Percentiles rank a stretch among this genome's conserved stretches.
Evolutionary conservation across 805 yeast genomes (phyloP).

Genomic region (Candida xiaguanensis): DNA sequence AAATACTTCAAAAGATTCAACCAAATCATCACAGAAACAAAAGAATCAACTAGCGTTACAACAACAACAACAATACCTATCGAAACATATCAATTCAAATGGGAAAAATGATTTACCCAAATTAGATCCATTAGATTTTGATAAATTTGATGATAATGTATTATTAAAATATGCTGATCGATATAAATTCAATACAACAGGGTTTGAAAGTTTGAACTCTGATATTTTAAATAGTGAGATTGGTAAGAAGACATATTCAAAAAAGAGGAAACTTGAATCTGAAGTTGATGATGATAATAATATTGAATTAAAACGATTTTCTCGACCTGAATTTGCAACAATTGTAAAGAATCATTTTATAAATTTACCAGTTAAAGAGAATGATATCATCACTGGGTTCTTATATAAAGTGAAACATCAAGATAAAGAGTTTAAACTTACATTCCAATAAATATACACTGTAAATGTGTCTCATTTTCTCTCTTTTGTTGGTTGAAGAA

Average conservation of each 20-base stretch:
- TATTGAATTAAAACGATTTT: too few species aligned
- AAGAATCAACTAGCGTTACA: conserved; percentile 62
- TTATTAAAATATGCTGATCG: conserved; percentile 66
- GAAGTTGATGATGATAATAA: conserved; percentile 27
- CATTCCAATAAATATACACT: conserved; percentile 22
- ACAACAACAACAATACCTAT: conserved; percentile 63
- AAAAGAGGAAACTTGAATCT: conserved; percentile 8
- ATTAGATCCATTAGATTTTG: conserved; percentile 67
- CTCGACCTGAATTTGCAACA: conserved; percentile 57
- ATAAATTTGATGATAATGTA: conserved; percentile 54
- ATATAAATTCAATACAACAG: conserved; percentile 54
- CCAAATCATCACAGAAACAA: conserved; percentile 29
- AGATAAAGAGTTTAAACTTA: conserved; percentile 39
- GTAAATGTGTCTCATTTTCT: too few species aligned
- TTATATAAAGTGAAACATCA: conserved; percentile 81
- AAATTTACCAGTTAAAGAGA: conserved; percentile 60
- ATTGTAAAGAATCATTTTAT: conserved; percentile 68
- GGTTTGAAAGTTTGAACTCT: conserved; percentile 65
- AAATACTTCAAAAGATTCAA: not conserved
- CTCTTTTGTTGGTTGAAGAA: not conserved
- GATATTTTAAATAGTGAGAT: conserved; percentile 64
- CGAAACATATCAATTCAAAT: conserved; percentile 69
- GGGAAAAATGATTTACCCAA: conserved; percentile 59
- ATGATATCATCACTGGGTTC: conserved; percentile 84
- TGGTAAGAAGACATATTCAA: conserved; percentile 62